Evolutionary conservation across 495 filamentous ascomycete species (phyloP).

Genomic region (Aspergillus egyptiacus): DNA sequence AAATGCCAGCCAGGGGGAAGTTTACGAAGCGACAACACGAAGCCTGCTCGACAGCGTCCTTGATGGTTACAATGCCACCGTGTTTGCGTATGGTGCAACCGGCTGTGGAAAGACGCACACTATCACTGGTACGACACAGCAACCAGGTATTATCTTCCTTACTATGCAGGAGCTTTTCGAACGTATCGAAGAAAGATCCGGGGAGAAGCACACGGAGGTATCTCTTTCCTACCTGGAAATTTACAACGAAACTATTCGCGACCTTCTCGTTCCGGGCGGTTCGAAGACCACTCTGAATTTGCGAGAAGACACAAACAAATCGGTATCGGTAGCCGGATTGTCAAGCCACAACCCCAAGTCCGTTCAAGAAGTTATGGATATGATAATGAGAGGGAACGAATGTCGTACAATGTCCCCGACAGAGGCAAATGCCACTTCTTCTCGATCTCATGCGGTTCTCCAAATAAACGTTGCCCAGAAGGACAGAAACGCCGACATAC

Average conservation of each 20-base stretch:
- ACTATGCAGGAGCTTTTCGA: constrained; percentile 99
- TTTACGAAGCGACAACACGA: constrained; percentile 92
- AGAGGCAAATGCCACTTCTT: constrained; percentile 95
- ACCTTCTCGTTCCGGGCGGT: constrained; percentile 80
- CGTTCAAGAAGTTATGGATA: constrained; percentile 97
- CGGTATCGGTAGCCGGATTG: constrained; percentile 85
- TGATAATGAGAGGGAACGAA: constrained; percentile 94
- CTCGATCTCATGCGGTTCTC: constrained; percentile 95
- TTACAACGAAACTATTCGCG: constrained; percentile 98
- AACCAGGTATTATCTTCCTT: constrained; percentile 96
- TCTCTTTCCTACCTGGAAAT: constrained; percentile 97
- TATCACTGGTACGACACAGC: constrained; percentile 88
- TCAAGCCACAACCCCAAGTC: constrained; percentile 85
- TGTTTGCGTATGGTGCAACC: constrained; percentile 97
- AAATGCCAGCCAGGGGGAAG: constrained; percentile 83
- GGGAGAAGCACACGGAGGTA: constrained; percentile 83
- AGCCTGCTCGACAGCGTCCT: constrained; percentile 87
- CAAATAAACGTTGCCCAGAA: constrained; percentile 95
- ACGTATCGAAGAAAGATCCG: constrained; percentile 75
- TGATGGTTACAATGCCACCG: constrained; percentile 97
- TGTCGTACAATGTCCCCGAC: constrained; percentile 94
- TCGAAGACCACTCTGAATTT: constrained; percentile 87
- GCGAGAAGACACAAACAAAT: constrained; percentile 89
- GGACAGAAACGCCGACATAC: constrained; percentile 86
- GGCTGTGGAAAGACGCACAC: constrained; percentile 99